A percentile compares a stretch with the other conserved stretches of the same genome.
These are phyloP conservation scores for Nitzschia sp. DNA, from an alignment of 108 stramenopile species.

Conservation along the genomic window DNA sequence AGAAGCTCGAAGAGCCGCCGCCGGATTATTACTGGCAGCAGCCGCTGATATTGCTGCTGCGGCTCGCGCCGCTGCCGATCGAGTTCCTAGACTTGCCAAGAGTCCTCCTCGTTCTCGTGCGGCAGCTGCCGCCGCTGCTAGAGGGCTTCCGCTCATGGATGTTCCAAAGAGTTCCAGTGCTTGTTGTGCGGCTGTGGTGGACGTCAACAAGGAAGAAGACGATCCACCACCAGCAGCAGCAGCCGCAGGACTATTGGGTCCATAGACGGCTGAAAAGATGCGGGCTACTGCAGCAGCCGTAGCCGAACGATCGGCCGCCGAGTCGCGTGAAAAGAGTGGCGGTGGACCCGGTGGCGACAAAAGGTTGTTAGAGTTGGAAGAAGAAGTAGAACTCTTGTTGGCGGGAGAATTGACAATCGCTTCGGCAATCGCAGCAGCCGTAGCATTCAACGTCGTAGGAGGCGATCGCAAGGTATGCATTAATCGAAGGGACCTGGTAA, in stretches of 20 bases:
- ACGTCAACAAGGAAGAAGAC: background rate
- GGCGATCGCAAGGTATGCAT: too few relatives aligned
- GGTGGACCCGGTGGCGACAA: background rate
- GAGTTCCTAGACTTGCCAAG: background rate
- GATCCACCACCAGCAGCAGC: background rate
- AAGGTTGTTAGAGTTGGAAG: background rate
- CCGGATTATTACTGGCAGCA: too few relatives aligned
- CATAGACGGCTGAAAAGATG: conserved; percentile 12
- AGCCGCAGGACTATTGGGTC: background rate
- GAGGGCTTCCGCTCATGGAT: too few relatives aligned
- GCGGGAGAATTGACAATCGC: background rate
- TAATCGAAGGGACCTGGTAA: background rate
- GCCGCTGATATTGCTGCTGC: too few relatives aligned
- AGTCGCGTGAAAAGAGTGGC: background rate
- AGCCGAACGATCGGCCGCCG: background rate
- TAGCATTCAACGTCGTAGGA: background rate
- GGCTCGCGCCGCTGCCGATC: too few relatives aligned
- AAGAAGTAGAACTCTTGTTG: background rate
- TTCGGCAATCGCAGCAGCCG: background rate
- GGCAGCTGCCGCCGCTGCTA: background rate
- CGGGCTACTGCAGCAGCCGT: conserved; percentile 16
- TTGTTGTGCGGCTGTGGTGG: background rate
- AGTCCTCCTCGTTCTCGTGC: background rate
- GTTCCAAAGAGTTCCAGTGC: background rate
- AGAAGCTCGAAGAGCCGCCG: too few relatives aligned